Evolutionary conservation across 2,329 filamentous ascomycete genomes (phyloP).

Genomic region (Fusarium citri): DNA sequence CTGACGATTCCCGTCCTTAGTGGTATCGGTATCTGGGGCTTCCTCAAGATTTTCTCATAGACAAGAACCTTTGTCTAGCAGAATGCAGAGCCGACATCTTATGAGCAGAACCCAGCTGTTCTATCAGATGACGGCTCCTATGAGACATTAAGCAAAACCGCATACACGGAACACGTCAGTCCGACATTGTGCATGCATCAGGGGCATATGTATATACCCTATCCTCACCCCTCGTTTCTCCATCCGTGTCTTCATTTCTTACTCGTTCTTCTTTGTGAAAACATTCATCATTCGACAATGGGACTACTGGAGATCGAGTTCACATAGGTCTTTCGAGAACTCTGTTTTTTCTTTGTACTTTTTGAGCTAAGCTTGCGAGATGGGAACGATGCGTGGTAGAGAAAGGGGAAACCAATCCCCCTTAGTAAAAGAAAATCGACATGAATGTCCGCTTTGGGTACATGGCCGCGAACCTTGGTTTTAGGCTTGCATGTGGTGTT

Average conservation of each 20-base stretch:
- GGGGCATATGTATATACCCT: slow-evolving; percentile 20
- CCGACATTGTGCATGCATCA: slow-evolving; percentile 31
- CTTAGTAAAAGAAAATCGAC: neutral
- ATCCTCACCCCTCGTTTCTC: slow-evolving; percentile 7
- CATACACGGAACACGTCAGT: slow-evolving; percentile 24
- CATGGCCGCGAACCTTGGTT: slow-evolving; percentile 38
- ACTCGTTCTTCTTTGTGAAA: slow-evolving; percentile 26
- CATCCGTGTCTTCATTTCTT: slow-evolving; percentile 26
- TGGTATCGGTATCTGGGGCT: slow-evolving; percentile 88
- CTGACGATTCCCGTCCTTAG: slow-evolving; percentile 94
- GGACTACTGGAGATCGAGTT: slow-evolving; percentile 20
- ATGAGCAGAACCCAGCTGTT: slow-evolving; percentile 1
- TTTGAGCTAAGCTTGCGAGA: slow-evolving; percentile 34
- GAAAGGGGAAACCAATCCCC: slow-evolving; percentile 2
- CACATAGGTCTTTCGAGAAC: slow-evolving; percentile 8
- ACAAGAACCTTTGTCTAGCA: neutral
- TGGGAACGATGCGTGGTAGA: slow-evolving; percentile 15
- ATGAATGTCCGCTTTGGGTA: slow-evolving; percentile 26
- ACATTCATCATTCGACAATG: slow-evolving; percentile 17
- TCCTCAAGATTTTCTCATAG: slow-evolving; percentile 86
- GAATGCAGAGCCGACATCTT: neutral
- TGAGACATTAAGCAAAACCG: slow-evolving; percentile 26
- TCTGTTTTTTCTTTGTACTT: slow-evolving; percentile 40
- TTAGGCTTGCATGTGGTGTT: slow-evolving; percentile 41
- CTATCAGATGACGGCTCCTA: slow-evolving; percentile 9